A percentile compares a stretch with the other conserved stretches of the same genome.
phyloP scores from a whole-genome alignment of 208 protist species.

The Wallacemonas sp. region DNA sequence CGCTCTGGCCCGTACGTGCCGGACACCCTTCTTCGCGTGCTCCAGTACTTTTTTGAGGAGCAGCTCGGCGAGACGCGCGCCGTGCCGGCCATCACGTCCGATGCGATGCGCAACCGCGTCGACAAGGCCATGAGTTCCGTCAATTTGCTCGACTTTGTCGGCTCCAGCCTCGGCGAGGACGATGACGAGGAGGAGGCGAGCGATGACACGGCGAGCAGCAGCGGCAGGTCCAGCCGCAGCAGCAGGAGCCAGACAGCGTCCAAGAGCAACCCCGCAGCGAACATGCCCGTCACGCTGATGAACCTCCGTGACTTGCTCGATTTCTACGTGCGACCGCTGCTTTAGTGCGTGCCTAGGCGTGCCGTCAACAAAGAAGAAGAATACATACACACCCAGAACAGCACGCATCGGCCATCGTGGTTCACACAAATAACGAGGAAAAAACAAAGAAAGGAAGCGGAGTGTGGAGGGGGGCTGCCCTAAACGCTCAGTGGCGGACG shows the following conservation, averaged over 20 bases:
- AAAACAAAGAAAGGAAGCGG: too few relatives aligned
- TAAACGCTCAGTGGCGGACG: too few relatives aligned
- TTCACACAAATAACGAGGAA: too few relatives aligned
- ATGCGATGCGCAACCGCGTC: slow-evolving; percentile 64
- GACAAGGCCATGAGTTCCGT: slow-evolving; percentile 58
- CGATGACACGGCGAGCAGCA: slow-evolving; percentile 8
- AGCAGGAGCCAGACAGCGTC: slow-evolving; percentile 1
- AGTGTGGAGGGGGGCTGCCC: too few relatives aligned
- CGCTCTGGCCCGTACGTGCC: slow-evolving; percentile 30
- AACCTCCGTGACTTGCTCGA: slow-evolving; percentile 41
- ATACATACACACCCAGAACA: slow-evolving; percentile 8
- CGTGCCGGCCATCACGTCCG: slow-evolving; percentile 59
- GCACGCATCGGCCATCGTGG: too few relatives aligned
- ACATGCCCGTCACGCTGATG: slow-evolving; percentile 36
- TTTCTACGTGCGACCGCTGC: slow-evolving; percentile 46
- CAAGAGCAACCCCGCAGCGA: too few relatives aligned
- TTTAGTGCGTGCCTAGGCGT: slow-evolving; percentile 16
- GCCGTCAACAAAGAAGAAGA: not conserved
- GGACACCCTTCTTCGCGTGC: slow-evolving; percentile 48
- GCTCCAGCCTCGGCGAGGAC: slow-evolving; percentile 39
- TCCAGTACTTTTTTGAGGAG: slow-evolving; percentile 64
- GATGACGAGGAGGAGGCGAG: slow-evolving; percentile 45
- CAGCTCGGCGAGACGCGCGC: slow-evolving; percentile 54
- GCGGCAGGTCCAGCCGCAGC: not conserved
- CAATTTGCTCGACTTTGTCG: slow-evolving; percentile 57